Evolutionary conservation across 768 basidiomycete species (phyloP), one percentile per base, ranked within the genome.

Genomic region (Termitomyces sp.): DNA sequence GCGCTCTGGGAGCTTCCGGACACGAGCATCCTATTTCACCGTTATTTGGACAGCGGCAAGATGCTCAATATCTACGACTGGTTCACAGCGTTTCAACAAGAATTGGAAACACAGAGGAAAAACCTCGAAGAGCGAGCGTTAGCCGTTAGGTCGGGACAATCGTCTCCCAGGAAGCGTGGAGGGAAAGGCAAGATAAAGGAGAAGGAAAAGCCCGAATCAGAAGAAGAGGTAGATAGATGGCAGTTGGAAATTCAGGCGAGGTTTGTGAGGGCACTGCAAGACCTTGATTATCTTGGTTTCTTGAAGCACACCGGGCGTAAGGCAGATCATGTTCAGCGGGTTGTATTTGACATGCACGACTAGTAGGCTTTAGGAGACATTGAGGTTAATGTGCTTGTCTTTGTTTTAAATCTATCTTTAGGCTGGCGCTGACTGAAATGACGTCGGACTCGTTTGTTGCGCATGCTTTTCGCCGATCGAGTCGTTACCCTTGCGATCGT

Each of bases 51-150:
- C 67, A 88, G 89, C 51, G 91, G 90, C 49, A 87, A 82, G 74
- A 83, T 89, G 83, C 85, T 94, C 72, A 94, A 94, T 68, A 81
- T 92, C 2, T 93, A 90, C 70, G 93, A 95, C 71, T 94, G 92
- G 93, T 93, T 86, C 67, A 86, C 91, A 65, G 83, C 88, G 29
- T 95, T 94, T 71, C 79, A 83, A 37, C 71, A 78, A 25, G 87
- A 83, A 37, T 72, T 94, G 57, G 90, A 91, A 69, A 75, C 74
- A 1, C 89, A 89, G 73, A 69, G 74, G n/a, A 56, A 68, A 62
- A 66, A 74, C 14, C 57, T 71, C 12, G 66, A 65, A 57, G 61
- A 61, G 36, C 52, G 63, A 36, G 63, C 51, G 7, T 36, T 46
- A 52, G 62, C 40, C 57, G 20, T 29, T 38, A 66, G 32, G 57